Conservation (phyloP, 345 rosid species). For the Syzygium jambos region DNA sequence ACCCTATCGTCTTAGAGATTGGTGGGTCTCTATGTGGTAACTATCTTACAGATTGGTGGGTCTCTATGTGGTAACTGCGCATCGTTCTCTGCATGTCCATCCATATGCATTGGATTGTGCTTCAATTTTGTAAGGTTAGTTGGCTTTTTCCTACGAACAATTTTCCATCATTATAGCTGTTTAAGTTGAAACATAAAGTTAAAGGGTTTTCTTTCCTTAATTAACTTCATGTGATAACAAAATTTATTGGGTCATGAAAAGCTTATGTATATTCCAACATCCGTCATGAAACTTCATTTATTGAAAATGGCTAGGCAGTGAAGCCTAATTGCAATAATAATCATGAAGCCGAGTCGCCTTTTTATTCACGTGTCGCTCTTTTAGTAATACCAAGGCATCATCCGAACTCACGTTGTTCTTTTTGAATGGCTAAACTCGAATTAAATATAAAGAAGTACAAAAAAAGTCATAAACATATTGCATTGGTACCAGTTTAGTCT, state of each 20-base stretch:
- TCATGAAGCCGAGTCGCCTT: background rate
- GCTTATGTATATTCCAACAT: background rate
- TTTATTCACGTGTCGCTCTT: no score
- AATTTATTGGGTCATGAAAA: no score
- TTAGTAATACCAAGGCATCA: background rate
- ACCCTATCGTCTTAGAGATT: no score
- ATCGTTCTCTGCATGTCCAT: background rate
- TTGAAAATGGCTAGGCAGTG: background rate
- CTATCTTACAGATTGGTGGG: no score
- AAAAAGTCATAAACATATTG: no score
- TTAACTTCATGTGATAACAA: background rate
- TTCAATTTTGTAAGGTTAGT: background rate
- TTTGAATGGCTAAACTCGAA: no score
- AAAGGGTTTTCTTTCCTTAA: background rate
- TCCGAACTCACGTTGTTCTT: background rate
- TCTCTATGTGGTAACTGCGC: no score
- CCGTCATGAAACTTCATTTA: no score
- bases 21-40: no score
- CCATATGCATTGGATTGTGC: background rate
- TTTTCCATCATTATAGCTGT: background rate
- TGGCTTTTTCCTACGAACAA: background rate
- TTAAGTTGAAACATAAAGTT: background rate
- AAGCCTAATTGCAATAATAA: no score
- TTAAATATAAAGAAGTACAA: no score
- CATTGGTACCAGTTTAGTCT: no score